Evolutionary conservation across 2,329 filamentous ascomycete species (phyloP), one percentile per base, ranked within the genome.

Genomic region (Magnaporthiopsis incrustans): DNA sequence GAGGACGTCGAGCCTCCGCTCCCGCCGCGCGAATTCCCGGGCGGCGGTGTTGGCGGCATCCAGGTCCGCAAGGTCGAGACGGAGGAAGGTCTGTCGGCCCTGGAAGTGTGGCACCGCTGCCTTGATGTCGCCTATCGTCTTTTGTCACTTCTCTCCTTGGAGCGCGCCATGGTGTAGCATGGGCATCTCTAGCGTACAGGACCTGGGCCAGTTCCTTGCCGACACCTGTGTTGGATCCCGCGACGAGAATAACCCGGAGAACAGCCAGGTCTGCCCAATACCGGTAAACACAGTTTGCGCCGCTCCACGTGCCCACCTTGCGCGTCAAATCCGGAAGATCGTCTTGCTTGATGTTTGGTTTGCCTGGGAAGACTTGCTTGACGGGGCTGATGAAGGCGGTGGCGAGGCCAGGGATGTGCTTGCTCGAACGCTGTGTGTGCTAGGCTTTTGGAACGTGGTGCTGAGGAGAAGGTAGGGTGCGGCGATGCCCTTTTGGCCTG

Each of bases 111-210:
- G 73, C 0, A 68, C 68, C 11, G 73, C 69, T 0, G 56, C 22
- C 38, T 75, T 70, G 66, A 82, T 79, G 22, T 68, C 65, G 12
- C 72, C 67, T 59, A 84, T 80, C 26, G 78, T 78, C 0, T 68
- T 65, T 6, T 72, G 69, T 22, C 73, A 77, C 64, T 79, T 79
- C 4, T 79, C 4, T 72, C 67, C 30, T 73, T 66, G 25, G 68
- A 69, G 57, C 82, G 80, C 1, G 77, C 78, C 4, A 80, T 80
- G 38, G 84, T 69, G 69, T 85, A 84, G 56, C 77, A 4, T 75
- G 82, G 32, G 73, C 82, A 64, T 81, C 78, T 26, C 75, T 77
- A 4, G 72, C 68, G 70, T 85, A 86, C 7, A 86, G 75, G 4
- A 84, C 77, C 57, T 76, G 76, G 59, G 72, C 73, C 7, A 84